phyloP scores from a whole-genome alignment of 257 asterid genomes.

The Perilla frutescens region DNA sequence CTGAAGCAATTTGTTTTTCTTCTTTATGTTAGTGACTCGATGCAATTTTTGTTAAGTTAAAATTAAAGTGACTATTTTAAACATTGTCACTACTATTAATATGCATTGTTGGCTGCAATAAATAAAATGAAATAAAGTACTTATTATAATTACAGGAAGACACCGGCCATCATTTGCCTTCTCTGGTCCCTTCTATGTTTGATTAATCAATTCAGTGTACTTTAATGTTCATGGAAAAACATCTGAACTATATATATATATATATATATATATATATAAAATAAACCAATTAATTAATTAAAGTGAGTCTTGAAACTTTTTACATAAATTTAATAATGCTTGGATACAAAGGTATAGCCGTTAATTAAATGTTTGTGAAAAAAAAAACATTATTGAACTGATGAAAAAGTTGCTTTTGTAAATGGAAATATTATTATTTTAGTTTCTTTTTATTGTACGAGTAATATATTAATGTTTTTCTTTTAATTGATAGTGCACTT shows the following conservation, averaged over 20 bases:
- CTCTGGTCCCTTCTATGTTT: neutral
- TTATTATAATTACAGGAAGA: neutral
- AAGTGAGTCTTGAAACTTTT: neutral
- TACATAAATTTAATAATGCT: neutral
- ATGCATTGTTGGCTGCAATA: too few relatives aligned
- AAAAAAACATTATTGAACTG: neutral
- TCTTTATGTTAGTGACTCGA: too few relatives aligned
- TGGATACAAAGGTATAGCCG: neutral
- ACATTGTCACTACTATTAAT: too few relatives aligned
- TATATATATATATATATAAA: too few relatives aligned
- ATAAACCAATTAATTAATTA: neutral
- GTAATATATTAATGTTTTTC: neutral
- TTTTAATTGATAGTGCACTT: neutral
- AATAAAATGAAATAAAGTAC: too few relatives aligned
- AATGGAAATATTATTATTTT: neutral
- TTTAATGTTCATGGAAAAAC: neutral
- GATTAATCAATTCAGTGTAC: neutral
- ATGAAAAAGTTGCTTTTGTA: neutral
- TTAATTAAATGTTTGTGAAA: neutral
- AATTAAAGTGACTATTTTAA: too few relatives aligned
- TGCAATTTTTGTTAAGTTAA: too few relatives aligned
- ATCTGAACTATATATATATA: neutral
- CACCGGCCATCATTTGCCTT: neutral
- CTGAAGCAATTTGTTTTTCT: too few relatives aligned
- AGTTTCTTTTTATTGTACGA: neutral